Evolutionary conservation across 805 yeast species (phyloP), one percentile per base, ranked within the genome.

Genomic region (Metschnikowia proteae): DNA sequence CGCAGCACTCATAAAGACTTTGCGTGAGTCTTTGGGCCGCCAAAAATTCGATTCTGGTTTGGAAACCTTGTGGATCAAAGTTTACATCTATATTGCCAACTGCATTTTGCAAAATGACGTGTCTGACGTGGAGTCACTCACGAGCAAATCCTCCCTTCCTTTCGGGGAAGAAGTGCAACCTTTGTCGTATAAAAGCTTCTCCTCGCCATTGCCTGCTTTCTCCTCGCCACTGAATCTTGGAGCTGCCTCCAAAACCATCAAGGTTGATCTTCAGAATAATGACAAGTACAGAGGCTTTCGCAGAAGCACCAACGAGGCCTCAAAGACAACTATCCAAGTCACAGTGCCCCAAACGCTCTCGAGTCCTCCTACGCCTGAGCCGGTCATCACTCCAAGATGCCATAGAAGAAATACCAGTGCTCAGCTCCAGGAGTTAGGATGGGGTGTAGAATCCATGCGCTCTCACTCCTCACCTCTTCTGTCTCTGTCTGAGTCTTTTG

Each of bases 251-350:
- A 50, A 46, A 22, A 53, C 59, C 11, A 60, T 66, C 52, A 58
- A 59, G 38, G 56, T 69, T 44, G 59, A 64, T 23, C 61, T 68
- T 26, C 49, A 57, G 27, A 57, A 58, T 9, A 69, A 69, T 50
- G 69, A 63, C 38, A 71, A 68, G 48, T 73, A 73, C 57, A 66
- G 56, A 49, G 76, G 76, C 1, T 73, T 73, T 58, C 70, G 76
- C 63, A 64, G 76, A 60, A 66, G 65, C 50, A 17, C 13, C 32
- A 50, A 51, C 30, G 55, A 52, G 34, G 10, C 35, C 11, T 33
- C 50, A n/a, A 34, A 31, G 23, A 37, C 51, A 5, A 46, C 38
- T 9, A 38, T 47, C 17, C 26, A 23, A 5, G 48, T 49, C n/a
- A 22, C 26, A 11, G 48, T 46, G 6, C 53, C 53, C 7, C 43